A percentile compares a stretch with the other conserved stretches of the same genome.
These are phyloP conservation scores for Colletotrichum somersetense DNA, from an alignment of 2,329 filamentous ascomycete genomes.

Conservation along the genomic window DNA sequence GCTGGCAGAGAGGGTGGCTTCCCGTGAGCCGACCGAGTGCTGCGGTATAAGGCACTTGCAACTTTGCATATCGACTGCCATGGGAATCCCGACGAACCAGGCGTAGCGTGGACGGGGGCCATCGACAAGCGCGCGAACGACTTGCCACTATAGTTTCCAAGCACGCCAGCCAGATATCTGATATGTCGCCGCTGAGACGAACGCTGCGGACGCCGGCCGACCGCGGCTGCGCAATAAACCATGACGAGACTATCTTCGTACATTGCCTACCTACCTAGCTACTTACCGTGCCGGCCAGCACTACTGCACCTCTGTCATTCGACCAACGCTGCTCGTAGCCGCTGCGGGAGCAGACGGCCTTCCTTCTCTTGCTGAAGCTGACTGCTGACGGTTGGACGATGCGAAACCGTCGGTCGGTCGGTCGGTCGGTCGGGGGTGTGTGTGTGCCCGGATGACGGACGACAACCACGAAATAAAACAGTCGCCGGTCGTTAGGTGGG, in stretches of 20 bases:
- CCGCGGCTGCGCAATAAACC: not conserved
- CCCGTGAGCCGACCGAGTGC: conserved; percentile 9
- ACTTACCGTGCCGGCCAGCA: conserved; percentile 14
- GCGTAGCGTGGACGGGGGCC: conserved; percentile 6
- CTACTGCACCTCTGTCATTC: conserved; percentile 34
- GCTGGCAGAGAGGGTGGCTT: not conserved
- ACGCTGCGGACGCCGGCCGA: conserved; percentile 27
- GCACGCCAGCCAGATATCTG: not conserved
- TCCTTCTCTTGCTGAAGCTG: conserved; percentile 3
- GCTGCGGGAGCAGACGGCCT: conserved; percentile 20
- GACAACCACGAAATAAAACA: not conserved
- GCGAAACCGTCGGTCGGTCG: conserved; percentile 12
- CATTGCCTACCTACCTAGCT: too few species aligned
- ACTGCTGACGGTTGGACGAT: conserved; percentile 21
- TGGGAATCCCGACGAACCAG: conserved; percentile 21
- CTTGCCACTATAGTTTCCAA: not conserved
- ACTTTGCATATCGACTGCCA: conserved; percentile 21
- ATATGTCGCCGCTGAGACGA: conserved; percentile 14
- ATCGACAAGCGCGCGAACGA: conserved; percentile 20
- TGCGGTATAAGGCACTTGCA: not conserved
- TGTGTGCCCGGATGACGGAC: not conserved
- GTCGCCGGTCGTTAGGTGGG: conserved; percentile 21
- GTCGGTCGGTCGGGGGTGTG: too few species aligned
- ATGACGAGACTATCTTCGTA: conserved; percentile 7
- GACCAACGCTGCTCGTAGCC: conserved; percentile 12